Evolutionary conservation across 306 rosid genomes (phyloP).

Genomic region (Luffa acutangula): DNA sequence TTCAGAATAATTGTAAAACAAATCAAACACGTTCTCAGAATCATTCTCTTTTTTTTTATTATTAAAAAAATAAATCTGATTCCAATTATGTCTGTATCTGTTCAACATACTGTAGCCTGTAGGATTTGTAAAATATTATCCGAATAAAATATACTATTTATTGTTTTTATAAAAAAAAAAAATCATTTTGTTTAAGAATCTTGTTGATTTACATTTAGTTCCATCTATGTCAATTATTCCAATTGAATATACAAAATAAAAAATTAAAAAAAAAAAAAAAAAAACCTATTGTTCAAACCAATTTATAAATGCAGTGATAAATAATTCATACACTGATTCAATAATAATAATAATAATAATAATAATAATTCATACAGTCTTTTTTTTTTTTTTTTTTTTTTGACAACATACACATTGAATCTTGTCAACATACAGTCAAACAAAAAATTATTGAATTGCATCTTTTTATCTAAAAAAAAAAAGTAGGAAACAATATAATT

Average conservation of each 20-base stretch:
- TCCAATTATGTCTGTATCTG: background rate
- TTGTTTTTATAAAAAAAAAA: background rate
- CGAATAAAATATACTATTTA: background rate
- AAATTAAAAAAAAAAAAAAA: too few relatives aligned
- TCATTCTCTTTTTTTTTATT: background rate
- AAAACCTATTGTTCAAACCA: background rate
- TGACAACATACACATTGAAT: too few relatives aligned
- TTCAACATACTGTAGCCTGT: background rate
- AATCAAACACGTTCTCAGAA: background rate
- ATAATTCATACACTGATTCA: too few relatives aligned
- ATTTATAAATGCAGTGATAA: background rate
- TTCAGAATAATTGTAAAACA: background rate
- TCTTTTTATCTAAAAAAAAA: too few relatives aligned
- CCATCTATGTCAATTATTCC: background rate
- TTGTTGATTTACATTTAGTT: background rate
- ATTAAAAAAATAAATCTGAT: background rate
- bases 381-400: too few relatives aligned
- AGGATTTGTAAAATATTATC: background rate
- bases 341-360: too few relatives aligned
- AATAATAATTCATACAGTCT: background rate
- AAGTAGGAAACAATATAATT: too few relatives aligned
- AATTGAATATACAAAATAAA: too few relatives aligned
- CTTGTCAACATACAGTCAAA: background rate
- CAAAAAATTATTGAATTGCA: background rate
- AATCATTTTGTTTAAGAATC: background rate